Base-by-base conservation (phyloP, 352 stramenopile genomes). In the Phytophthora citrophthora region DNA sequence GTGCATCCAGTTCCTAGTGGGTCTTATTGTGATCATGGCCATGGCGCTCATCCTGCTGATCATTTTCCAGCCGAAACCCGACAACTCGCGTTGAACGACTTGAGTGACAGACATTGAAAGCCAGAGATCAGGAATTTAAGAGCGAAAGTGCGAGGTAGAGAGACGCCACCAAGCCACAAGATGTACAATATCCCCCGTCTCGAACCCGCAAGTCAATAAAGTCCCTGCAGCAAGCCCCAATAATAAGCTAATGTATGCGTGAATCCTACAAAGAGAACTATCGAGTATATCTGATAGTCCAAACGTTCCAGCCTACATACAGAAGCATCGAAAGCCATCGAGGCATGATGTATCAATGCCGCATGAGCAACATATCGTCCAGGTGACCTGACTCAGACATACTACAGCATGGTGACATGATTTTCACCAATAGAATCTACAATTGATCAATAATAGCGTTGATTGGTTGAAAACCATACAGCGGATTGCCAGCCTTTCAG, bases 1-100 rank as follows among this genome's bases (percentile, higher is more conserved):
- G 64, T 91, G 82, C 62, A 79, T 91, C 55, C 82, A 89, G 64
- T 88, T 90, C 53, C 70, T 91, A 12, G 77, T 91, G 50, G 79
- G 76, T 15, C 76, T 91, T n/a, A 84, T 91, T 51, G 63, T 91
- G 27, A 73, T 89, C 36, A 81, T 91, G 50, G 79, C 79, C 23
- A 72, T 85, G 47, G 76, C 73, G 58, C 74, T 91, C 10, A 81
- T 91, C 26, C 61, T 91, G 50, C 71, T 91, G 40, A 87, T 91
- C 61, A 84, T 91, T 43, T 81, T 91, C 68, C 70, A 89, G 56
- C 77, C 77, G 7, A 68, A 60, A 29, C 44, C 57, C 16, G 34
- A 68, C 24, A 59, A 27, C 26, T 57, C 40, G 26, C 32, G 55
- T 36, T 89, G 58, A 76, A 48, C 36, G n/a, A 34, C 9, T 20